These are phyloP conservation scores for Trebouxia sp. DNA, from an alignment of 139 green algal genomes.

Conservation along the genomic window DNA sequence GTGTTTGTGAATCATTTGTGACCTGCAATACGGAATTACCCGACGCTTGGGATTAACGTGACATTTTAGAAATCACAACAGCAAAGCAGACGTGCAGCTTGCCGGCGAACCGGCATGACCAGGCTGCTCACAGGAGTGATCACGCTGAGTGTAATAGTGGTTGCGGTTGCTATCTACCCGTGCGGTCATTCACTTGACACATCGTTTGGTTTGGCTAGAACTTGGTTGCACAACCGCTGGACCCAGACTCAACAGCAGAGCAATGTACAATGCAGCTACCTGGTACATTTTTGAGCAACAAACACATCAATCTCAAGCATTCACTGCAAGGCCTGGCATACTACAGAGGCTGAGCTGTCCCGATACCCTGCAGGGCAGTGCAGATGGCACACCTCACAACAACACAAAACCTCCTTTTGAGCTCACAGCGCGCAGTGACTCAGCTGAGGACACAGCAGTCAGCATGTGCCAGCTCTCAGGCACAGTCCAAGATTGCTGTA, in stretches of 20 bases:
- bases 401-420: neutral
- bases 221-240: conserved; percentile 1
- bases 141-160: neutral
- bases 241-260: neutral
- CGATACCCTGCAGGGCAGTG: neutral
- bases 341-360: too few species aligned
- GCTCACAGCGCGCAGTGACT: too few species aligned
- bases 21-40: too few species aligned
- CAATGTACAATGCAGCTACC: too few species aligned
- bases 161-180: neutral
- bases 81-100: neutral
- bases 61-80: too few species aligned
- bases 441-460: neutral
- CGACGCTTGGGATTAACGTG: too few species aligned
- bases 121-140: too few species aligned
- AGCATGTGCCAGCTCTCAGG: conserved; percentile 49
- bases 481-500: conserved; percentile 52
- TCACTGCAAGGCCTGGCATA: too few species aligned
- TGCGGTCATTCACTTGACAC: neutral
- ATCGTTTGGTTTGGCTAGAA: neutral
- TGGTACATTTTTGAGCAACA: too few species aligned
- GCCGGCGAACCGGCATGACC: neutral
- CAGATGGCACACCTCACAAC: neutral
- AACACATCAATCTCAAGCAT: too few species aligned
- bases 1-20: too few species aligned